These are phyloP conservation scores for Blastobotrys persicus DNA, from an alignment of 1,139 yeast genomes.

Conservation along the genomic window DNA sequence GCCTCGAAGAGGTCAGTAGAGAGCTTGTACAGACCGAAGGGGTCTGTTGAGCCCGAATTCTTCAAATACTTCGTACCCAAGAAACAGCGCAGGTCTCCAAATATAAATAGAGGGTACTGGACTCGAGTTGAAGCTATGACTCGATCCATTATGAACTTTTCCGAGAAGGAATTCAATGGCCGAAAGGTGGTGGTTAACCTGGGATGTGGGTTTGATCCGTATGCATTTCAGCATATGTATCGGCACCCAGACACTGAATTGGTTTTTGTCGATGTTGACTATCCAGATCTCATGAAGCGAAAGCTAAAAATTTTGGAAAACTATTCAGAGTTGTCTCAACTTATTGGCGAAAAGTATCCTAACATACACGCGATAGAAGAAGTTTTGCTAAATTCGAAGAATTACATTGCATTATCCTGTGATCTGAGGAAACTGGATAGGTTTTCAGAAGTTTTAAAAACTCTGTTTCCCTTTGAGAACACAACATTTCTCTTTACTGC, in stretches of 20 bases:
- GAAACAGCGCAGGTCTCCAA: slow-evolving; percentile 71
- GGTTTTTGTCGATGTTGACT: slow-evolving; percentile 68
- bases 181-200: slow-evolving; percentile 54
- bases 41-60: slow-evolving; percentile 44
- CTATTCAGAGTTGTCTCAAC: slow-evolving; percentile 46
- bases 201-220: slow-evolving; percentile 68
- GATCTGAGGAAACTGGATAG: slow-evolving; percentile 53
- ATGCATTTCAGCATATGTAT: slow-evolving; percentile 66
- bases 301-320: slow-evolving; percentile 53
- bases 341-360: slow-evolving; percentile 43
- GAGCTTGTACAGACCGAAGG: slow-evolving; percentile 49
- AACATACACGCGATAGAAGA: slow-evolving; percentile 15
- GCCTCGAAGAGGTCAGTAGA: slow-evolving; percentile 83
- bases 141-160: slow-evolving; percentile 48
- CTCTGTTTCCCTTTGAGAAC: slow-evolving; percentile 33
- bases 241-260: slow-evolving; percentile 35
- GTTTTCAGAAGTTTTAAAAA: slow-evolving; percentile 43
- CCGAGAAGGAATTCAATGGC: slow-evolving; percentile 8
- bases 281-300: slow-evolving; percentile 60
- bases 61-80: slow-evolving; percentile 68
- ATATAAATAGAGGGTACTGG: slow-evolving; percentile 84
- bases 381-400: slow-evolving; percentile 43
- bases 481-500: slow-evolving; percentile 63
- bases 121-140: slow-evolving; percentile 71
- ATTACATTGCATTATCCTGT: slow-evolving; percentile 67